A percentile compares a stretch with the other conserved stretches of the same genome.
These are phyloP conservation scores for Sequoiadendron giganteum DNA, from an alignment of 75 land plant genomes.

Conservation along the genomic window DNA sequence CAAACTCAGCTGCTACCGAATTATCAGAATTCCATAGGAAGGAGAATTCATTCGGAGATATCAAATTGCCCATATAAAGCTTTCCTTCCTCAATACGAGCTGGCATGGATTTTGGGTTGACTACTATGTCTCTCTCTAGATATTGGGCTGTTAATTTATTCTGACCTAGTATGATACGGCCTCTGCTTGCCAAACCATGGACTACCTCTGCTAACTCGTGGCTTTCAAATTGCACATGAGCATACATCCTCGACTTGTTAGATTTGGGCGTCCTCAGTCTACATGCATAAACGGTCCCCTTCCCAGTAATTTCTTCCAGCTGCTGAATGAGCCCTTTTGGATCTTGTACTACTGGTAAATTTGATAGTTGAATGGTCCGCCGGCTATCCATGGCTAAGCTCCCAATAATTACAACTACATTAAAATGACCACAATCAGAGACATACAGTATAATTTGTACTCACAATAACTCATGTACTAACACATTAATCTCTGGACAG, in stretches of 20 bases:
- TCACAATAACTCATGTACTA: not conserved
- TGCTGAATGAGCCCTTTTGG: conserved; percentile 31
- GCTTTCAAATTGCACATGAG: conserved; percentile 55
- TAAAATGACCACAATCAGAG: not conserved
- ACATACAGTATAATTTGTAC: not conserved
- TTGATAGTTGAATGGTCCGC: conserved; percentile 37
- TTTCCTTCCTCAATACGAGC: not conserved
- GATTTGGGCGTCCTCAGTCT: conserved; percentile 22
- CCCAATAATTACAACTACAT: not conserved
- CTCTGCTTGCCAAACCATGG: conserved; percentile 10
- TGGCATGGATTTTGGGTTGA: conserved; percentile 39
- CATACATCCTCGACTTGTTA: conserved; percentile 26
- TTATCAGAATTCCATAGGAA: conserved; percentile 1
- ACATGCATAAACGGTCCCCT: conserved; percentile 35
- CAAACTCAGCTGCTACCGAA: not conserved
- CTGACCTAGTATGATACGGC: conserved; percentile 21
- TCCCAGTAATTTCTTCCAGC: conserved; percentile 52
- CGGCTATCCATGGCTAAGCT: conserved; percentile 7
- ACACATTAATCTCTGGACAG: not conserved
- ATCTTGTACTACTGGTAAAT: conserved; percentile 26
- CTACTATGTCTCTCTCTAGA: conserved; percentile 38
- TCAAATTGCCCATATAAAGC: not conserved
- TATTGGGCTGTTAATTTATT: conserved; percentile 30
- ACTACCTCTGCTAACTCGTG: conserved; percentile 27
- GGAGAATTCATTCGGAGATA: not conserved